These are phyloP conservation scores for Fistulina hepatica DNA, from an alignment of 1,284 basidiomycete species.

Conservation along the genomic window DNA sequence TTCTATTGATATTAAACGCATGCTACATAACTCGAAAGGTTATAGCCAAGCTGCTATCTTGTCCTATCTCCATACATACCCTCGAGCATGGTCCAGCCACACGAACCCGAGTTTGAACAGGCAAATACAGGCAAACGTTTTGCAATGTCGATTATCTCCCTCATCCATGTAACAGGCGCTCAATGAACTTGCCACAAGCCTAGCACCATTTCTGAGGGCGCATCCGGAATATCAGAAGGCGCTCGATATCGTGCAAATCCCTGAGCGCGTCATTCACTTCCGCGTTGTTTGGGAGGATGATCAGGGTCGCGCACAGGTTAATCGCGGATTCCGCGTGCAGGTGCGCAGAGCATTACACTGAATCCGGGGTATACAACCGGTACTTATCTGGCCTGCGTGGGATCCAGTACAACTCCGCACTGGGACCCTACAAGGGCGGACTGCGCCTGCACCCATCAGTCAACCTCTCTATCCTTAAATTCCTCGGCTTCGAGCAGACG, in stretches of 20 bases:
- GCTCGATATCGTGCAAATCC: constrained; percentile 61
- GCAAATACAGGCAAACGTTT: constrained; percentile 9
- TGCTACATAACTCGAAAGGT: too few relatives aligned
- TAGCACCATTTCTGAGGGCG: constrained; percentile 57
- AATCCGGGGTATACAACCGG: background rate
- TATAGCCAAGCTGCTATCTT: too few relatives aligned
- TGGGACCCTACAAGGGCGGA: constrained; percentile 80
- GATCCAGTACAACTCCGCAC: constrained; percentile 65
- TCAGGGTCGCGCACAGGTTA: constrained; percentile 56
- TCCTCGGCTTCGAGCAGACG: constrained; percentile 73
- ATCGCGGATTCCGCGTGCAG: constrained; percentile 71
- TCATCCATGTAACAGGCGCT: constrained; percentile 35
- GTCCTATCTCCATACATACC: background rate
- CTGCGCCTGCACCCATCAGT: constrained; percentile 74
- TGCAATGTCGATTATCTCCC: background rate
- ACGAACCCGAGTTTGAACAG: constrained; percentile 27
- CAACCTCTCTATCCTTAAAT: constrained; percentile 79
- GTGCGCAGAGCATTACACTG: constrained; percentile 25
- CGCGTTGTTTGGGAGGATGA: constrained; percentile 77
- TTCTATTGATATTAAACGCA: too few relatives aligned
- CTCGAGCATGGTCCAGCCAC: constrained; percentile 19
- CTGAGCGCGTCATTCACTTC: constrained; percentile 72
- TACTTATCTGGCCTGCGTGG: constrained; percentile 3
- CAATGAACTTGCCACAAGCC: constrained; percentile 54
- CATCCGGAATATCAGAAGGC: constrained; percentile 67